Evolutionary conservation across 306 rosid genomes (phyloP), one percentile per base, ranked within the genome.

Genomic region (Malus orientalis): DNA sequence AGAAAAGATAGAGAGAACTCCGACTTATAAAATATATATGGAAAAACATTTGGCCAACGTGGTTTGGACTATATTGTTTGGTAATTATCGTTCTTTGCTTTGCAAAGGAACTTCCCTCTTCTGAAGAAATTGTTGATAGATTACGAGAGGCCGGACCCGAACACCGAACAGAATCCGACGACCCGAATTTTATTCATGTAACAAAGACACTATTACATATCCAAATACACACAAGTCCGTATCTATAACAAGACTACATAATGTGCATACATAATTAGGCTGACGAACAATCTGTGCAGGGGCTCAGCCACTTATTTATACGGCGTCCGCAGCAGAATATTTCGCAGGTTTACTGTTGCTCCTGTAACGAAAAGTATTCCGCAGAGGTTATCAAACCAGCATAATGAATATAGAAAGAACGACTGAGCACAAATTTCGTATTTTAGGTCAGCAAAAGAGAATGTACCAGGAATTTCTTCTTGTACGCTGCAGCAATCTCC

Each of bases 391-490:
- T 53, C 47, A 30, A 29, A 61, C 30, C 27, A 11, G 58, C 67
- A 20, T 14, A 27, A 29, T 5, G 32, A 38, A 59, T 18, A 8
- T 23, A 67, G 19, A 40, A 22, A 27, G 51, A 65, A 63, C 49
- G 13, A 68, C 47, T 11, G 23, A 71, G 18, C 25, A 38, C 13
- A 8, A 57, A 66, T 11, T 27, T 30, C 51, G 51, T 38, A 38
- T 12, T 42, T 11, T 11, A 2, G 47, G 59, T 19, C 4, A 5
- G 66, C 63, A 19, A 16, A 59, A 54, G 12, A 55, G 57, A 62
- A 16, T 4, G n/a, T 85, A 89, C 97, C 96, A 85, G 12, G 57
- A 85, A 78, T 15, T 81, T 86, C 66, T 78, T 84, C 85, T 81
- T 89, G 89, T 75, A 93, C 69, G 5, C 1, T 16, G 73, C 87